These are phyloP conservation scores for Botryotinia calthae DNA, from an alignment of 2,329 filamentous ascomycete species.

Conservation along the genomic window DNA sequence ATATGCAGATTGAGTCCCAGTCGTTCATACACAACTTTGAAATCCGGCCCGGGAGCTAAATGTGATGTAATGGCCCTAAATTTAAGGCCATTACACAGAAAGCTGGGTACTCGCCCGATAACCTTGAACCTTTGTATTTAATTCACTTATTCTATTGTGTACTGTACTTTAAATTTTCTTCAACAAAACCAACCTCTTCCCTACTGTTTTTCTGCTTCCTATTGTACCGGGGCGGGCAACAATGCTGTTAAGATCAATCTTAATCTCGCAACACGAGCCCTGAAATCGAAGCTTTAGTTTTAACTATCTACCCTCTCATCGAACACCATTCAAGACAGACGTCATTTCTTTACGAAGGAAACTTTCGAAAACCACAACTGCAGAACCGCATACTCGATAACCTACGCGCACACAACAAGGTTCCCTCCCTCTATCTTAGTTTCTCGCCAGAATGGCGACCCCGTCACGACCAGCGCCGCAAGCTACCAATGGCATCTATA, in stretches of 20 bases:
- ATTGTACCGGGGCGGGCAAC: not conserved
- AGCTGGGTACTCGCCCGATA: not conserved
- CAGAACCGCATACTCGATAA: constrained; percentile 5
- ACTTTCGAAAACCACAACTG: not conserved
- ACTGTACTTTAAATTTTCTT: constrained; percentile 9
- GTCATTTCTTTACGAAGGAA: not conserved
- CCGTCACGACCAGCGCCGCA: constrained; percentile 19
- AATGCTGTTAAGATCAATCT: constrained; percentile 9
- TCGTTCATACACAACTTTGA: not conserved
- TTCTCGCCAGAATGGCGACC: constrained; percentile 18
- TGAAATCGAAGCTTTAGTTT: constrained; percentile 13
- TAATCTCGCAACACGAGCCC: constrained; percentile 18
- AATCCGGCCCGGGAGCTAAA: not conserved
- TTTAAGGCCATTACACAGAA: not conserved
- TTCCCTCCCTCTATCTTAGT: not conserved
- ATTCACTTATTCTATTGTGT: constrained; percentile 16
- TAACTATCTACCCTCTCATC: constrained; percentile 1
- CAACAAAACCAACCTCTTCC: not conserved
- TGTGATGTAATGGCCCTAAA: not conserved
- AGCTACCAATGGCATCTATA: constrained; percentile 30
- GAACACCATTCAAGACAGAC: not conserved
- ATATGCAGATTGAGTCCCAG: not conserved
- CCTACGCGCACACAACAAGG: not conserved
- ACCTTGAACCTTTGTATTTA: constrained; percentile 12
- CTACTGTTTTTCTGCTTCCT: not conserved